Base-by-base conservation (phyloP, 805 yeast genomes). In the Pichia cabralensis region DNA sequence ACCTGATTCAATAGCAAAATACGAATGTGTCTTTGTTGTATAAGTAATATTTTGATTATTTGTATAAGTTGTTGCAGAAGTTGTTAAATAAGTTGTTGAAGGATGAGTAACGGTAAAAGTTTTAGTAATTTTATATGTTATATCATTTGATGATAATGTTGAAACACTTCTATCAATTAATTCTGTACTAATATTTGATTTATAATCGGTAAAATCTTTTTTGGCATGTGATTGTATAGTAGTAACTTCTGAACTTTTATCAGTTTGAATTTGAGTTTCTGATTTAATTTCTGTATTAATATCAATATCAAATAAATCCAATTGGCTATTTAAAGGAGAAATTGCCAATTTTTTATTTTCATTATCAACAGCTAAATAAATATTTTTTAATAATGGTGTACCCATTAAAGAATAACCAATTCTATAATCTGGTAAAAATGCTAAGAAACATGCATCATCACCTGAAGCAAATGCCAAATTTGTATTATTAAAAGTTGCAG, bases 291-390 rank as follows among this genome's bases (percentile, higher is more conserved):
- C 22, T 27, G 13, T 3, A 6, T n/a, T 8, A 4, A 22, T 8
- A 27, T 27, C 13, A 20, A 13, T 19, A 10, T 20, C n/a, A 5
- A 18, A 22, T 26, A 36, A 31, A n/a, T 19, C 10, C 22, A 77
- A 62, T 30, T 66, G 65, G 1, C 75, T 82, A 14, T 30, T 22
- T 5, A 41, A 14, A 14, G 30, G 39, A 16, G 43, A 41, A 32
- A 80, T 32, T 1, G 80, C 92, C 19, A 80, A 49, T 16, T 58
- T 57, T 18, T 61, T 52, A 14, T 71, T 71, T 12, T 67, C 84
- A 41, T 72, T 64, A 52, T 80, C 85, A 25, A 77, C 76, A 0
- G 78, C 88, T 25, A 80, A 39, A 48, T 71, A 79, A 7, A 67
- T 55, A 30, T 64, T 59, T 33, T 60, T 60, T 30, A 80, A 42